Conservation (phyloP, 225 moss, liverwort and hornwort genomes). For the Lunularia cruciata region DNA sequence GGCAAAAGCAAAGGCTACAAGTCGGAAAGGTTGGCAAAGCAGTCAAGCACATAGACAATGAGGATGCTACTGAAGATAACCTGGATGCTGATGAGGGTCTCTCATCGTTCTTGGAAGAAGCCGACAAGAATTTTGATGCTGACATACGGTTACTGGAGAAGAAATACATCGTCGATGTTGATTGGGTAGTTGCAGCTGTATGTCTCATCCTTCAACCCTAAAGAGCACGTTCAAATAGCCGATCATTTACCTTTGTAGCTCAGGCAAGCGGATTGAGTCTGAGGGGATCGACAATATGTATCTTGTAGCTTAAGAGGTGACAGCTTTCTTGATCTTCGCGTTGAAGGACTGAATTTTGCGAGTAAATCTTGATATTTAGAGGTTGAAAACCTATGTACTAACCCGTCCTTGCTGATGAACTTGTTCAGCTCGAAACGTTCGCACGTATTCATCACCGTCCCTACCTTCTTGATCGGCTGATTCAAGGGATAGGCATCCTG, state of each 20-base stretch:
- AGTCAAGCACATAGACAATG: background rate
- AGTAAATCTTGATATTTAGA: background rate
- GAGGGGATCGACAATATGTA: no score
- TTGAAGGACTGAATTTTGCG: background rate
- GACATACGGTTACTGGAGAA: slow-evolving; percentile 53
- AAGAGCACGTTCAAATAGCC: background rate
- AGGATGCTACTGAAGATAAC: slow-evolving; percentile 23
- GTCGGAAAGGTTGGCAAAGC: background rate
- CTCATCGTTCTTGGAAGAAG: slow-evolving; percentile 44
- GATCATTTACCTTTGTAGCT: background rate
- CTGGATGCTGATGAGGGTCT: slow-evolving; percentile 25
- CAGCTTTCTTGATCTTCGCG: background rate
- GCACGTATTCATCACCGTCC: slow-evolving; percentile 69
- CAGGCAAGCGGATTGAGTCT: no score
- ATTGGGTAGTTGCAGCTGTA: slow-evolving; percentile 68
- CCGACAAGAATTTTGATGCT: slow-evolving; percentile 58
- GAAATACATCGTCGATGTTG: slow-evolving; percentile 54
- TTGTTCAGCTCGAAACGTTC: slow-evolving; percentile 57
- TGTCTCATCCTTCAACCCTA: slow-evolving; percentile 32
- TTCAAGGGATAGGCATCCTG: slow-evolving; percentile 55
- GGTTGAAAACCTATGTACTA: background rate
- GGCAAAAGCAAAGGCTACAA: slow-evolving; percentile 16
- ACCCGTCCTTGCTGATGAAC: background rate
- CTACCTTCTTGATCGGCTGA: slow-evolving; percentile 61
- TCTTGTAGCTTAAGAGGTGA: background rate